Evolutionary conservation across 140 eudicot species (phyloP), one percentile per base, ranked within the genome.

Genomic region (Oenanthe javanica): DNA sequence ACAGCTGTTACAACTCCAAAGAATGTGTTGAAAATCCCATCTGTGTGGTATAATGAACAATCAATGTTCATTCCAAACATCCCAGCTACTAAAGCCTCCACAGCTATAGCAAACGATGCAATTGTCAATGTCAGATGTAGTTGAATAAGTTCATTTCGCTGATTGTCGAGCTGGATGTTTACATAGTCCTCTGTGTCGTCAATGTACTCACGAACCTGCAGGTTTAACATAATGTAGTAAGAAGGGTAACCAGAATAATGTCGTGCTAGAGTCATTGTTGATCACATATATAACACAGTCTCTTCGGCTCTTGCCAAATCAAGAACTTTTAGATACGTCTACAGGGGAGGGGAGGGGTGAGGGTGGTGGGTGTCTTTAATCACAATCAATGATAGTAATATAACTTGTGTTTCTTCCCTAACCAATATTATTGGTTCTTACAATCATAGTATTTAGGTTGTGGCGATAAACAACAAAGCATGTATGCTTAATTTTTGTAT

Each of bases 41-140:
- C 0, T 0, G 25, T 83, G n/a, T 89, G 1, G 75, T 89, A 86
- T 66, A 88, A 72, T 9, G 25, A 40, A 81, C 92, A 89, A 21
- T 89, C 91, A 70, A 95, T 92, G 73, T 95, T 95, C 99, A 95
- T 90, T 25, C 99, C 97, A 81, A 95, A 95, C 55, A 86, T 77
- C 67, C 99, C 92, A 7, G 97, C 96, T 47, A 89, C 73, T 45
- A 85, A 81, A 15, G 97, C 92, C 85, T 92, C 99, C 2, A 91
- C 77, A 47, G 96, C 96, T 75, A 95, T 83, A 49, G 97, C 97
- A 72, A 95, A 95, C 48, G 99, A 88, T 4, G 97, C 97, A 21
- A 89, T 95, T 80, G 97, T 92, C 81, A 95, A 67, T 55, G 84
- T 86, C 82, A 89, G 67, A 79, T 89, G 92, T 38, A 89, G 88